Evolutionary conservation across 2,329 filamentous ascomycete genomes (phyloP).

Genomic region (Zymoseptoria ardabiliae): DNA sequence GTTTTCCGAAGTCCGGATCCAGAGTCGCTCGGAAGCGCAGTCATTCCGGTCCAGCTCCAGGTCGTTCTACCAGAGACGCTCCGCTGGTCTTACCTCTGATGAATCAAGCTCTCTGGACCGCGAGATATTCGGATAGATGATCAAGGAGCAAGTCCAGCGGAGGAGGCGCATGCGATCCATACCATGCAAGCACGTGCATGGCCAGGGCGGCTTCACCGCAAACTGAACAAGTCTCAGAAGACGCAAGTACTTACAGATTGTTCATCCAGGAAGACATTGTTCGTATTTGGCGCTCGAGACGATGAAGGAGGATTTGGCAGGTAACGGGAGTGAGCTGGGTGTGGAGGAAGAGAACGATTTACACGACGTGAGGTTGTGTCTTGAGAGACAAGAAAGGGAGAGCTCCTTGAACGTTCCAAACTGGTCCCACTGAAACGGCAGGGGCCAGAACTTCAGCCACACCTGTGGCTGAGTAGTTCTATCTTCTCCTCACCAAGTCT

Average conservation of each 20-base stretch:
- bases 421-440: background rate
- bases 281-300: constrained; percentile 65
- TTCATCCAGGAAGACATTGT: constrained; percentile 34
- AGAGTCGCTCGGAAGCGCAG: background rate
- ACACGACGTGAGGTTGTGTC: constrained; percentile 34
- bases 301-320: constrained; percentile 61
- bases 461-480: background rate
- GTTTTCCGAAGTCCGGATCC: background rate
- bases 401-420: background rate
- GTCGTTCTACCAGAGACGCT: background rate
- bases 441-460: no score
- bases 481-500: background rate
- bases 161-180: constrained; percentile 10
- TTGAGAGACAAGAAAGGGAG: background rate
- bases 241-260: constrained; percentile 29
- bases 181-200: constrained; percentile 9
- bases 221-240: constrained; percentile 12
- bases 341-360: background rate
- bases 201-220: constrained; percentile 17
- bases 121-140: background rate
- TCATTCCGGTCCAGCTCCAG: background rate
- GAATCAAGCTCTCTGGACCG: no score
- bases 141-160: constrained; percentile 1
- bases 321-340: constrained; percentile 45
- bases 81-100: background rate